A percentile compares a stretch with the other conserved stretches of the same genome.
phyloP scores from a whole-genome alignment of 345 rosid species.

The Gossypium anomalum region DNA sequence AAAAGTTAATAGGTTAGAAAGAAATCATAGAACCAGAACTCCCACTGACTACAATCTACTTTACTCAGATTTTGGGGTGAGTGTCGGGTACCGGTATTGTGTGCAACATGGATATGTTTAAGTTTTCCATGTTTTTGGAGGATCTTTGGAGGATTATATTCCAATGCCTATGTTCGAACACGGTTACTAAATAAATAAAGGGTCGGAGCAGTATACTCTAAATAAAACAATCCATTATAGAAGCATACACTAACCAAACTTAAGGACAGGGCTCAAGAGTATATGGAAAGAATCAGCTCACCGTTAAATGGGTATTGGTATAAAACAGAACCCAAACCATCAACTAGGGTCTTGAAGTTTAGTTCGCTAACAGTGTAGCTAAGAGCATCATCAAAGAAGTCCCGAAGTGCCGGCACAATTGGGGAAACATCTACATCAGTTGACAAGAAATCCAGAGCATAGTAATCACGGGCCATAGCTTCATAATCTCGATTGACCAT shows the following conservation, averaged over 20 bases:
- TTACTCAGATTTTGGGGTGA: background rate
- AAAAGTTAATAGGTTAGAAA: background rate
- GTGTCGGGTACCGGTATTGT: background rate
- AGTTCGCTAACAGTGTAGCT: conserved; percentile 89
- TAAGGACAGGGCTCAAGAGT: background rate
- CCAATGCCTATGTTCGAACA: background rate
- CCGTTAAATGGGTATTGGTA: conserved; percentile 88
- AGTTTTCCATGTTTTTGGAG: background rate
- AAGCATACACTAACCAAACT: background rate
- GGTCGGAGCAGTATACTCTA: background rate
- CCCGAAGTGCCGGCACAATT: conserved; percentile 79
- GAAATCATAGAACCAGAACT: background rate
- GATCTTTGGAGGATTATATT: background rate
- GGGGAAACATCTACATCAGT: conserved; percentile 93
- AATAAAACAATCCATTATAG: background rate
- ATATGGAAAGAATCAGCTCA: conserved; percentile 22
- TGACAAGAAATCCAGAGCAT: conserved; percentile 78
- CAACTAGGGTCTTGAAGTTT: conserved; percentile 86
- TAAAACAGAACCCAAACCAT: conserved; percentile 89
- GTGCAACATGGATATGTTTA: background rate
- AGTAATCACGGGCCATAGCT: conserved; percentile 98
- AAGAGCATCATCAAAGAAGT: conserved; percentile 94
- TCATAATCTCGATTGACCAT: conserved; percentile 96
- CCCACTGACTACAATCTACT: background rate
- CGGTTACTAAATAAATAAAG: background rate